These are phyloP conservation scores for Penicillium sp. DNA, from an alignment of 2,329 filamentous ascomycete species.

Conservation along the genomic window DNA sequence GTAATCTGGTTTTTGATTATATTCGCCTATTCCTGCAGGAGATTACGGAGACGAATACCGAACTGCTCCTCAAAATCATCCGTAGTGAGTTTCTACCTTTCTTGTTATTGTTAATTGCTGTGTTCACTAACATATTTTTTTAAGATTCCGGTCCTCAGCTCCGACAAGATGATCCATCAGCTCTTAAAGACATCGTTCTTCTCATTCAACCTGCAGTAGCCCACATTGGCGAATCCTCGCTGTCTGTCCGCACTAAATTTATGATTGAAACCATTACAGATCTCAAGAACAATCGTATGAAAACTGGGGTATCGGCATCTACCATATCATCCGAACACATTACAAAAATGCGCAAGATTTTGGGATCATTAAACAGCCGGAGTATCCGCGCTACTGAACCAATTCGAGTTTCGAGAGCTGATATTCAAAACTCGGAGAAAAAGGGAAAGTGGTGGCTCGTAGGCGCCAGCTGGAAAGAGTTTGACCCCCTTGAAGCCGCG, in stretches of 20 bases:
- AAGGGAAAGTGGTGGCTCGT: constrained; percentile 98
- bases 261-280: constrained; percentile 97
- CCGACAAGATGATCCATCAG: constrained; percentile 79
- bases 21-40: constrained; percentile 71
- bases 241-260: constrained; percentile 88
- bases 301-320: constrained; percentile 67
- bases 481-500: constrained; percentile 33
- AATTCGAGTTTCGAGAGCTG: constrained; percentile 72
- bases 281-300: constrained; percentile 89
- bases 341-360: constrained; percentile 79
- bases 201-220: constrained; percentile 70
- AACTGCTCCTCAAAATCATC: constrained; percentile 79
- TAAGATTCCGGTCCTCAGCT: constrained; percentile 71
- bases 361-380: constrained; percentile 69
- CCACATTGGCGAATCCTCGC: constrained; percentile 62
- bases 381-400: constrained; percentile 73
- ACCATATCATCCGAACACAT: constrained; percentile 75
- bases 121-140: constrained; percentile 16
- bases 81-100: constrained; percentile 49
- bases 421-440: constrained; percentile 78
- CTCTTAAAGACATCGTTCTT: constrained; percentile 83
- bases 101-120: not conserved
- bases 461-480: constrained; percentile 76
- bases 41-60: constrained; percentile 81
- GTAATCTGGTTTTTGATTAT: constrained; percentile 84